Conservation (phyloP, 306 rosid genomes). For the Bauhinia variegata region DNA sequence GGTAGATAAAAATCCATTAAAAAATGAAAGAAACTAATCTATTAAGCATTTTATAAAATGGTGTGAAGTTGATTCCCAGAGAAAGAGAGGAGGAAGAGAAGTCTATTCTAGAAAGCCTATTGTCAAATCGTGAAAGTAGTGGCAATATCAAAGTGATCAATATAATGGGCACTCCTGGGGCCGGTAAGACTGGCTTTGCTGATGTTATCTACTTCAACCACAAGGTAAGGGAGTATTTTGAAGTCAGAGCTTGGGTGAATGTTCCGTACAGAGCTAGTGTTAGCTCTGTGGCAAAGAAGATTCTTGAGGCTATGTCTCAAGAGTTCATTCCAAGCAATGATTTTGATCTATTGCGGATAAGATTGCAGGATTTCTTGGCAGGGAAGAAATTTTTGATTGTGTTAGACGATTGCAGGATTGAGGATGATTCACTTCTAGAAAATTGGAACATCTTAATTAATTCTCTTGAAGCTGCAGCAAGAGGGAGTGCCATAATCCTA, state of each 20-base stretch:
- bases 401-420: conserved; percentile 55
- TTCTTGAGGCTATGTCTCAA: conserved; percentile 40
- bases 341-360: conserved; percentile 39
- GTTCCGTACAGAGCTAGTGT: conserved; percentile 39
- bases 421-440: conserved; percentile 23
- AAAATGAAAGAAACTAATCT: too few relatives aligned
- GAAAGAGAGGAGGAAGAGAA: conserved; percentile 49
- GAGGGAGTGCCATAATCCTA: conserved; percentile 33
- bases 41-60: too few relatives aligned
- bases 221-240: conserved; percentile 33
- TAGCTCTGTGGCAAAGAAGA: conserved; percentile 43
- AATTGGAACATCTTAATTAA: conserved; percentile 31
- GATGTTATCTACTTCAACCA: conserved; percentile 38
- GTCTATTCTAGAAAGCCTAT: conserved; percentile 22
- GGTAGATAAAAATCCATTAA: too few relatives aligned
- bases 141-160: conserved; percentile 29
- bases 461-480: conserved; percentile 25
- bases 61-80: too few relatives aligned
- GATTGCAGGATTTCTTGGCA: conserved; percentile 35
- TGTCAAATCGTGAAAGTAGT: conserved; percentile 4
- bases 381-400: conserved; percentile 52
- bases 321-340: conserved; percentile 32
- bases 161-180: conserved; percentile 35
- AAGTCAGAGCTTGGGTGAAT: conserved; percentile 39
- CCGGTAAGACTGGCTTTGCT: conserved; percentile 51